phyloP scores from a whole-genome alignment of 2,329 filamentous ascomycete genomes.

The Colletotrichum sp. region DNA sequence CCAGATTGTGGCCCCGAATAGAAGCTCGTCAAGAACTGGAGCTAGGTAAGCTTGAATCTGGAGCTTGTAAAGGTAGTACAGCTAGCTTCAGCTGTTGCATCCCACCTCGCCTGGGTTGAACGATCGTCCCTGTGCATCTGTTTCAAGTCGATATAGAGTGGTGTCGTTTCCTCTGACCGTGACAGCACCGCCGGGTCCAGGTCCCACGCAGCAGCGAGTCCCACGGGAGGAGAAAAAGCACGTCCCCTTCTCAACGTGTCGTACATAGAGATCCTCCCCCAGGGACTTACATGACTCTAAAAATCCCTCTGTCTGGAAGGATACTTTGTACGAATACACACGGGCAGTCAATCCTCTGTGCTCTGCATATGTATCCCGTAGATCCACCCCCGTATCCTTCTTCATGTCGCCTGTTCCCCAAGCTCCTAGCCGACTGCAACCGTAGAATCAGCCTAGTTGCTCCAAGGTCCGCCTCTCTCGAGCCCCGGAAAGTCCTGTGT shows the following conservation, averaged over 20 bases:
- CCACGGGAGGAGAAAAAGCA: neutral
- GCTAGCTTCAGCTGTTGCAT: neutral
- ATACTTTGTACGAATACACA: neutral
- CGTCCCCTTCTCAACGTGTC: neutral
- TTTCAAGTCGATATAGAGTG: constrained; percentile 4
- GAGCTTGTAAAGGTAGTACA: neutral
- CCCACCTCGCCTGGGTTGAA: neutral
- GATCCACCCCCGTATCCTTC: constrained; percentile 14
- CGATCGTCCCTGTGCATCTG: constrained; percentile 10
- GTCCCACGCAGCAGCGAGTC: neutral
- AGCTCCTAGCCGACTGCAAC: constrained; percentile 7
- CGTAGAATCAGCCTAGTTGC: neutral
- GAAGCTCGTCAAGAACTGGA: neutral
- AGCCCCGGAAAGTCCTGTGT: neutral
- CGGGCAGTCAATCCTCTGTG: neutral
- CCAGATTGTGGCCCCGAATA: neutral
- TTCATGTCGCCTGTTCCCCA: neutral
- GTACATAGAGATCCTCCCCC: neutral
- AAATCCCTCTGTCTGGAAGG: neutral
- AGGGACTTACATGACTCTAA: neutral
- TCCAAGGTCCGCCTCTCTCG: neutral
- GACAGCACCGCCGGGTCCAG: neutral
- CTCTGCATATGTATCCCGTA: neutral
- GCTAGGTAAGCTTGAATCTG: neutral
- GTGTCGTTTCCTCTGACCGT: neutral